phyloP scores from a whole-genome alignment of 2,329 filamentous ascomycete species.

The Tolypocladium amazonense region DNA sequence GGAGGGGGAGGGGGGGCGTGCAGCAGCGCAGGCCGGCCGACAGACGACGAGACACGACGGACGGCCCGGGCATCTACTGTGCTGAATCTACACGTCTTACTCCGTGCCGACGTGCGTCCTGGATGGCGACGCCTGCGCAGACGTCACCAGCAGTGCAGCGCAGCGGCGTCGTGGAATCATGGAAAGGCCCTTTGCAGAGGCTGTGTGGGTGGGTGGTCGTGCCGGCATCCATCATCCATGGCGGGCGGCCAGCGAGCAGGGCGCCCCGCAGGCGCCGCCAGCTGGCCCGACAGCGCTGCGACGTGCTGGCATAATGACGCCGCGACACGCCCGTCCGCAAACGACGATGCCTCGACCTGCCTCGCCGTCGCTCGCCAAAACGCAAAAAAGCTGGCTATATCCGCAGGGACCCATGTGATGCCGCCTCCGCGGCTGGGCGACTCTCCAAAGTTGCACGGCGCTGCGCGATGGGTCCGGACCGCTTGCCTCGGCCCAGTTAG shows the following conservation, averaged over 20 bases:
- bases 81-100: neutral
- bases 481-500: neutral
- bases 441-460: neutral
- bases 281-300: neutral
- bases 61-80: neutral
- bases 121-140: neutral
- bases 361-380: neutral
- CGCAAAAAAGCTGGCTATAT: neutral
- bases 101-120: neutral
- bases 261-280: neutral
- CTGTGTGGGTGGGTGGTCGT: too few species aligned
- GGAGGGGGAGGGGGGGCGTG: neutral
- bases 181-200: too few species aligned
- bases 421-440: neutral
- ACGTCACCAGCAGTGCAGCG: neutral
- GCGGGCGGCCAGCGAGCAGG: too few species aligned
- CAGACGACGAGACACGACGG: neutral
- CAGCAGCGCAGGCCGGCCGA: neutral
- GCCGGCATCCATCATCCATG: too few species aligned
- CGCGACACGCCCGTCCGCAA: neutral
- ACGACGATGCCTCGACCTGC: neutral
- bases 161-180: neutral
- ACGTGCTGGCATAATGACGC: neutral
- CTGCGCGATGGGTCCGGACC: neutral
- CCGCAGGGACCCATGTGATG: neutral